Percentiles rank a stretch among this genome's conserved stretches.
Conservation (phyloP, 2,329 filamentous ascomycete genomes). For the Talaromyces sp. region DNA sequence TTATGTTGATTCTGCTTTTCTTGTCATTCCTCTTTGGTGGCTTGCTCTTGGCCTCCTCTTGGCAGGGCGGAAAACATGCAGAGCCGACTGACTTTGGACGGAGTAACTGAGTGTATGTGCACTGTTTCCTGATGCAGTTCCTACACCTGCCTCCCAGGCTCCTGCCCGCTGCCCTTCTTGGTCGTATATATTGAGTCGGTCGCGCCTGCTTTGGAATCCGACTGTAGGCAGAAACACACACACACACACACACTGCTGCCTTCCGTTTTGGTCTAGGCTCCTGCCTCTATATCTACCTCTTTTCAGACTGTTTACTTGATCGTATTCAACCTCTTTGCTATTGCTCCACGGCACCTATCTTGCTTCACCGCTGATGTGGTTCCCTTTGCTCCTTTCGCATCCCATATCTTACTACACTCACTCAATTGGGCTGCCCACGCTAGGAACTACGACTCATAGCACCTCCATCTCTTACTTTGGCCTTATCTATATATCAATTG, state of each 20-base stretch:
- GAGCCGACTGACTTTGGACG: neutral
- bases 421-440: neutral
- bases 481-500: constrained; percentile 5
- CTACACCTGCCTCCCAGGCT: neutral
- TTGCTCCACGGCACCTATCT: neutral
- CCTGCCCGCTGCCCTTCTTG: neutral
- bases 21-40: constrained; percentile 13
- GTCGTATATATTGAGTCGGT: neutral
- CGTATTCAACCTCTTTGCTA: neutral
- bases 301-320: neutral
- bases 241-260: neutral
- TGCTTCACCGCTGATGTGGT: neutral
- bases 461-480: constrained; percentile 1
- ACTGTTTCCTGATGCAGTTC: neutral
- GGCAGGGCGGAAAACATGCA: constrained; percentile 14
- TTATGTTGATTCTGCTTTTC: neutral
- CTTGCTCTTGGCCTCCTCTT: constrained; percentile 15
- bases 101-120: neutral
- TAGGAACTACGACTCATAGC: neutral
- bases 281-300: neutral
- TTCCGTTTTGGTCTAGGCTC: neutral
- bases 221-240: neutral
- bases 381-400: neutral
- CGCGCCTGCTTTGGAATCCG: neutral
- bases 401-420: neutral